These are phyloP conservation scores for Annulohypoxylon nitens DNA, from an alignment of 495 filamentous ascomycete genomes.

Conservation along the genomic window DNA sequence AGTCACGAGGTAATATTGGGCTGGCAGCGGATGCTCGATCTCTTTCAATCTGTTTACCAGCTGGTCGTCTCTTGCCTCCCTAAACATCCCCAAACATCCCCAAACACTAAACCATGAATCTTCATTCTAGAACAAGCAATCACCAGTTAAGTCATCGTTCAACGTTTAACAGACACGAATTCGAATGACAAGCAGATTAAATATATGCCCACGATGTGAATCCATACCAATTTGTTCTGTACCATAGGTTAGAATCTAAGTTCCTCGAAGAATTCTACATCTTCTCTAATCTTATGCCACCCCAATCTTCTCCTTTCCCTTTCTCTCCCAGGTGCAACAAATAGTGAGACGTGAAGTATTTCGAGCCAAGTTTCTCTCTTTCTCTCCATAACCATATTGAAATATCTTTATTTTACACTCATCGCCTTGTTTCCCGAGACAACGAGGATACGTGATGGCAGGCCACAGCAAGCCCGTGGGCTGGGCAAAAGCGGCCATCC, in stretches of 20 bases:
- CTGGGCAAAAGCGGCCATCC: constrained; percentile 4
- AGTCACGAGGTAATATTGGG: background rate
- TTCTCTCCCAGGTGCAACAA: background rate
- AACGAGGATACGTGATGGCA: background rate
- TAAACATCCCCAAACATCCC: no score
- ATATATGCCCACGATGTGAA: background rate
- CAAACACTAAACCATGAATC: background rate
- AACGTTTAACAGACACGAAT: background rate
- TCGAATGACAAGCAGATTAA: background rate
- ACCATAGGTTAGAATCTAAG: background rate
- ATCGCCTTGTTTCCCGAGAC: background rate
- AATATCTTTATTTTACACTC: background rate
- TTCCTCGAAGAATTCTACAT: background rate
- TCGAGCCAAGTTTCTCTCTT: background rate
- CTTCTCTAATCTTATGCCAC: background rate
- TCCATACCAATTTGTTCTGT: background rate
- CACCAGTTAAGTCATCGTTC: background rate
- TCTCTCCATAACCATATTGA: background rate
- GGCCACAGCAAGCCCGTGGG: background rate
- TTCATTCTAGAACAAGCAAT: constrained; percentile 1
- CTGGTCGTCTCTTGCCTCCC: background rate
- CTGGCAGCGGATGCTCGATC: background rate
- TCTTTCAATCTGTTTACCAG: background rate
- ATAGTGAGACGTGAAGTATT: background rate
- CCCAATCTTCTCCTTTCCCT: background rate